Evolutionary conservation across 2,329 filamentous ascomycete species (phyloP), one percentile per base, ranked within the genome.

Genomic region (Pyrenophora seminiperda): DNA sequence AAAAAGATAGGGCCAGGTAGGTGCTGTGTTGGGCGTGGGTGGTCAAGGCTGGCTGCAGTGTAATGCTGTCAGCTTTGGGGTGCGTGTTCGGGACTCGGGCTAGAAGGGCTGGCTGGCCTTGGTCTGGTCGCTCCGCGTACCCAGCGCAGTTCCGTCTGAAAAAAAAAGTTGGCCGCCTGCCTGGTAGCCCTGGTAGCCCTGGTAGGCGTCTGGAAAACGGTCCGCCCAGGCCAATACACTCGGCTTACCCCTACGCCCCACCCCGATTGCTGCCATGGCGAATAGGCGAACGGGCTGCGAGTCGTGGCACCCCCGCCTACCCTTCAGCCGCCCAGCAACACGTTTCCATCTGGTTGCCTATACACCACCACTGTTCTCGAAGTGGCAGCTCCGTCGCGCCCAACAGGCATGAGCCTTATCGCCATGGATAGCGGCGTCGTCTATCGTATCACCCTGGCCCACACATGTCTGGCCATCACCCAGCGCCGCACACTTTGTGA

Each of bases 181-280:
- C n/a, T n/a, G n/a, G n/a, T n/a, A n/a, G n/a, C 24, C 24, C 24
- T 27, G 24, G 24, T 27, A 27, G 7, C 7, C 22, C 22, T 27
- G 7, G 22, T 27, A 9, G n/a, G n/a, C n/a, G n/a, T 55, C 53
- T 56, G 54, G 53, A 42, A 50, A 56, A 57, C 56, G 58, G 58
- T 54, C 56, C 56, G 58, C 56, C 51, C 33, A 36, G 39, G 46
- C 38, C 37, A 44, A 42, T 42, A 50, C 37, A 41, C 20, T 29
- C 33, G 17, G 13, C 20, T 39, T 22, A 22, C 15, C n/a, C 20
- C 30, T 36, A 29, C 24, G 44, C 17, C 19, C 44, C 44, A 34
- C 41, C 14, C 27, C 37, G 19, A 20, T 17, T 7, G 17, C 19
- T 20, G 18, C 19, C 41, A 45, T 48, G 53, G 53, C 48, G 52